phyloP scores from a whole-genome alignment of 2,329 filamentous ascomycete species.

The Hypoxylon sp. region DNA sequence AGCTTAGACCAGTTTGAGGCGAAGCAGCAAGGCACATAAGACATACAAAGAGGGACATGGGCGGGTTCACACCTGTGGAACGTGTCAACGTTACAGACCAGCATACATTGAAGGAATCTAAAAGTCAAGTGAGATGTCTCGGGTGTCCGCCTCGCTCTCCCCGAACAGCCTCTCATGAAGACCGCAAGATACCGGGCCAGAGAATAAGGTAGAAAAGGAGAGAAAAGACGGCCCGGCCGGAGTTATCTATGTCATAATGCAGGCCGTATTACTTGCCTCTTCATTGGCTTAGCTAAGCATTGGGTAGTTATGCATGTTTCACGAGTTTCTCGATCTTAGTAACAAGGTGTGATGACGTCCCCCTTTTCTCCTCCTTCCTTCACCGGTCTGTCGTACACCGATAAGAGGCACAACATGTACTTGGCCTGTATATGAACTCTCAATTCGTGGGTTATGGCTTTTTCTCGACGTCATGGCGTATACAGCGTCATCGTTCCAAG shows the following conservation, averaged over 20 bases:
- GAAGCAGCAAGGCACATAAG: constrained; percentile 37
- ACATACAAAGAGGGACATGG: constrained; percentile 31
- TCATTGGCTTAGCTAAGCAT: constrained; percentile 25
- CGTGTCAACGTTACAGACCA: constrained; percentile 33
- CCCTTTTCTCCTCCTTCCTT: constrained; percentile 5
- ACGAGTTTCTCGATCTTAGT: constrained; percentile 1
- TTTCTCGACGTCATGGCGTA: constrained; percentile 19
- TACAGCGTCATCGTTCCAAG: background rate
- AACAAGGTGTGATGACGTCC: constrained; percentile 33
- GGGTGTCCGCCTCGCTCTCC: constrained; percentile 33
- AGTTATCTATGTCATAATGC: constrained; percentile 22
- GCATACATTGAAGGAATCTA: constrained; percentile 3
- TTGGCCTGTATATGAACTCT: constrained; percentile 6
- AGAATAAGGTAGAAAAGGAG: background rate
- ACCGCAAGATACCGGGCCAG: constrained; percentile 9
- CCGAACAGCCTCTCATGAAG: constrained; percentile 26
- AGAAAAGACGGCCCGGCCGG: constrained; percentile 20
- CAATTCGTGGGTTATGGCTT: background rate
- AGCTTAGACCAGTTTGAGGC: constrained; percentile 23
- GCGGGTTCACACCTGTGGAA: constrained; percentile 34
- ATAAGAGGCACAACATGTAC: constrained; percentile 9
- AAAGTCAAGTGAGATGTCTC: constrained; percentile 32
- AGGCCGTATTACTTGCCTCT: constrained; percentile 17
- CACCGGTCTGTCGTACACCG: constrained; percentile 31
- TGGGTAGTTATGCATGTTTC: constrained; percentile 23